Percentiles rank a stretch among this genome's conserved stretches.
phyloP scores from a whole-genome alignment of 495 filamentous ascomycete species.

The Tuber aestivum region DNA sequence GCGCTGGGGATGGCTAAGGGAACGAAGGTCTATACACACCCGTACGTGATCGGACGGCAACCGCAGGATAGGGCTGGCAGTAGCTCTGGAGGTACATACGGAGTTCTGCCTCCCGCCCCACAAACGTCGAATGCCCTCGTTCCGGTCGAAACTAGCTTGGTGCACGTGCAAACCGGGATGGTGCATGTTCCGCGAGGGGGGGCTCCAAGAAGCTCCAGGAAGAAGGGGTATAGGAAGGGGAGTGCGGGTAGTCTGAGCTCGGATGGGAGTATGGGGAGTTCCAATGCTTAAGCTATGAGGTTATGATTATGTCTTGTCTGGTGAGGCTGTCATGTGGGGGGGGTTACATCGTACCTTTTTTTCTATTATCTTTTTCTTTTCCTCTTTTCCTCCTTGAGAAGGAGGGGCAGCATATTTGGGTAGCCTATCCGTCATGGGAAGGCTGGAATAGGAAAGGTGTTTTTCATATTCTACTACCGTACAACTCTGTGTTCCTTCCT shows the following conservation, averaged over 20 bases:
- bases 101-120: conserved; percentile 34
- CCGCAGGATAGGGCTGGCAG: conserved; percentile 36
- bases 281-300: conserved; percentile 32
- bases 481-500: not conserved
- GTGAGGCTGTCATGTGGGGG: not conserved
- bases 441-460: not conserved
- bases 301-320: conserved; percentile 34
- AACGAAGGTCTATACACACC: conserved; percentile 38
- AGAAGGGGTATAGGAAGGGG: conserved; percentile 32
- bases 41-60: conserved; percentile 20
- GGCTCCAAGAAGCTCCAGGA: conserved; percentile 24
- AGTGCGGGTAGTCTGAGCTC: conserved; percentile 36
- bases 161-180: conserved; percentile 21
- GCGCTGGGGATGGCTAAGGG: conserved; percentile 42
- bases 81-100: conserved; percentile 37
- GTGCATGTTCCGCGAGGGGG: conserved; percentile 26
- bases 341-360: not conserved
- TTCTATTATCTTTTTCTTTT: not conserved
- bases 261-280: conserved; percentile 32
- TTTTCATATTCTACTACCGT: not conserved
- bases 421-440: not conserved
- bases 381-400: not conserved
- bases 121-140: conserved; percentile 18
- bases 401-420: not conserved
- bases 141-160: conserved; percentile 25